Base-by-base conservation (phyloP, 179 eudicot genomes). In the Vitellaria paradoxa region DNA sequence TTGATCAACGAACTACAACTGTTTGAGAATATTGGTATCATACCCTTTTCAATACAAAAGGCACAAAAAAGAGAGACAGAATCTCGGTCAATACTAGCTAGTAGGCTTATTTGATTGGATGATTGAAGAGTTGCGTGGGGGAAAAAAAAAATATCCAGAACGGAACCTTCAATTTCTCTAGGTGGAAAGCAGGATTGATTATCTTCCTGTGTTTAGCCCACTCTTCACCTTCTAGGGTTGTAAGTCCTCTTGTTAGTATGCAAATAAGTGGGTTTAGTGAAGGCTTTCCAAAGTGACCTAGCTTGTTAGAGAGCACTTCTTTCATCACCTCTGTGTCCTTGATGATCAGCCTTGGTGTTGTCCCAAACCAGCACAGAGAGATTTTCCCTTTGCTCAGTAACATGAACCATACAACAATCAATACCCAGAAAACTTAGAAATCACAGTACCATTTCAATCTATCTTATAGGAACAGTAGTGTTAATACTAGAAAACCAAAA, bases 171-270 rank as follows among this genome's bases (percentile, higher is more conserved):
- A 86, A 26, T 77, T 83, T 85, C 14, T 88, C 87, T 4, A 81
- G 72, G 73, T 86, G 86, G 53, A 88, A 88, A 72, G 91, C 89
- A 40, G 89, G 91, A 46, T 81, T 86, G 80, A 88, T 81, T 49
- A 88, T 83, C 57, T 72, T 83, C 75, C 88, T 81, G 65, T 85
- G 91, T 53, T 65, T 81, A 37, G 85, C 86, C 88, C 91, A 88
- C 52, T 79, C 64, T 23, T 86, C 88, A 45, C 87, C 89, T 67
- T 86, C 84, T 70, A 88, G 83, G 77, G 83, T 82, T 26, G 91
- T 84, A 26, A 88, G 80, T 45, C 88, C 89, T 73, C n/a, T 79
- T 18, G 89, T 79, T 8, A 88, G 71, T 59, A 85, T 81, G 47
- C 69, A 66, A 57, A 88, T 79, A 10, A 70, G 81, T 12, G 89